Percentiles rank a stretch among this genome's conserved stretches.
phyloP scores from a whole-genome alignment of 129 eudicot genomes.

The Sambucus nigra region DNA sequence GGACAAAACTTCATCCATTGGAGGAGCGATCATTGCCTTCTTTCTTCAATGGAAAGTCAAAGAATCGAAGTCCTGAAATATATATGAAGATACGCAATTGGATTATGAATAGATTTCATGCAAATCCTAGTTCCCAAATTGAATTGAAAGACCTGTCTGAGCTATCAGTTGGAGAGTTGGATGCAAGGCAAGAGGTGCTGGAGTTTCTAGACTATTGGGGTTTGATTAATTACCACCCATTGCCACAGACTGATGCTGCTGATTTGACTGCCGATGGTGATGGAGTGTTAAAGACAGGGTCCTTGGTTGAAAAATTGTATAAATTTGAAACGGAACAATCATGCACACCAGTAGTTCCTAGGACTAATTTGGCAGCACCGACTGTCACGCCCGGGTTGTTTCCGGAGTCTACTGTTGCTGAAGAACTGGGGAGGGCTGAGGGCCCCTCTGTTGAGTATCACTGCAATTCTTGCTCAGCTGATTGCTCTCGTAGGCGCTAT shows the following conservation, averaged over 20 bases:
- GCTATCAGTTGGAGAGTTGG: conserved; percentile 60
- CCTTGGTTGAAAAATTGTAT: conserved; percentile 55
- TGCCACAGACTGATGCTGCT: conserved; percentile 35
- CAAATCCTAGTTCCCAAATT: conserved; percentile 40
- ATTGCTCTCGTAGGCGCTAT: conserved; percentile 94
- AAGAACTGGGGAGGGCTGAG: conserved; percentile 65
- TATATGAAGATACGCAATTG: conserved; percentile 85
- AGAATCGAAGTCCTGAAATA: conserved; percentile 58
- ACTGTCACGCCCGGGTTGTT: conserved; percentile 49
- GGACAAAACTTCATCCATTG: conserved; percentile 69
- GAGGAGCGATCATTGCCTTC: conserved; percentile 73
- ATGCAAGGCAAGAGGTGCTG: conserved; percentile 79
- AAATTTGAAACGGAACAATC: conserved; percentile 65
- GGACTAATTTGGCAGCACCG: conserved; percentile 33
- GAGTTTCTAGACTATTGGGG: conserved; percentile 97
- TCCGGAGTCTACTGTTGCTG: conserved; percentile 64
- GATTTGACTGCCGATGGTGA: conserved; percentile 28
- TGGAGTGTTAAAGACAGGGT: conserved; percentile 31
- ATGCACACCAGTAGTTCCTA: conserved; percentile 30
- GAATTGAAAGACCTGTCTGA: conserved; percentile 72
- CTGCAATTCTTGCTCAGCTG: conserved; percentile 96
- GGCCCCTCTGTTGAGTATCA: conserved; percentile 95
- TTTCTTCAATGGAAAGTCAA: conserved; percentile 80
- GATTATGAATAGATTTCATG: conserved; percentile 66
- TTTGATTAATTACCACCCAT: conserved; percentile 86